These are phyloP conservation scores for Collybia sp. DNA, from an alignment of 768 basidiomycete species.

Conservation along the genomic window DNA sequence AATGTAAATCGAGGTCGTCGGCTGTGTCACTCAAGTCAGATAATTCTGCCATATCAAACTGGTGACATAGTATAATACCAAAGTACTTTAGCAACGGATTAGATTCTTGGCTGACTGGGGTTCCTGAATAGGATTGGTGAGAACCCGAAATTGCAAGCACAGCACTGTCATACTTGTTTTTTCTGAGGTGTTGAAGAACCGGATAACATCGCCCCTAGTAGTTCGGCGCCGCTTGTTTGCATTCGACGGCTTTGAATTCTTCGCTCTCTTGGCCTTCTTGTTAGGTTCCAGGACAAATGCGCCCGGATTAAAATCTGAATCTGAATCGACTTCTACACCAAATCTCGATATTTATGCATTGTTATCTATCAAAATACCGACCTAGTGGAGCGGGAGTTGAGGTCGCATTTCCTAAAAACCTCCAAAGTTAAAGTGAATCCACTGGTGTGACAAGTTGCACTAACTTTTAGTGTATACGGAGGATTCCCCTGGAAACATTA, in stretches of 20 bases:
- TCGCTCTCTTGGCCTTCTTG: slow-evolving; percentile 19
- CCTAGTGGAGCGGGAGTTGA: slow-evolving; percentile 33
- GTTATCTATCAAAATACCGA: slow-evolving; percentile 9
- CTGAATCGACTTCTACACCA: slow-evolving; percentile 38
- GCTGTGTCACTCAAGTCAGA: slow-evolving; percentile 15
- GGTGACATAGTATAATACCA: slow-evolving; percentile 23
- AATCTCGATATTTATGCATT: background rate
- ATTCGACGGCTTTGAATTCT: slow-evolving; percentile 2
- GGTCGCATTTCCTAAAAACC: slow-evolving; percentile 20
- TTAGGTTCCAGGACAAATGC: slow-evolving; percentile 25
- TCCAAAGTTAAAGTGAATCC: background rate
- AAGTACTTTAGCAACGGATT: slow-evolving; percentile 50
- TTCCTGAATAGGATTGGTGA: background rate
- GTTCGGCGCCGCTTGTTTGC: slow-evolving; percentile 12
- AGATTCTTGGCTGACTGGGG: slow-evolving; percentile 8
- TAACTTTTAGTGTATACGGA: slow-evolving; percentile 25
- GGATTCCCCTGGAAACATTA: slow-evolving; percentile 34
- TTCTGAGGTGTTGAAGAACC: background rate
- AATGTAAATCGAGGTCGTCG: slow-evolving; percentile 42
- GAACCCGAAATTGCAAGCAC: background rate
- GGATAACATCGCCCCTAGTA: slow-evolving; percentile 7
- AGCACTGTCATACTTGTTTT: background rate
- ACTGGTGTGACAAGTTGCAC: background rate
- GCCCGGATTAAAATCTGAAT: slow-evolving; percentile 45
- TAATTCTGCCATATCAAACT: background rate